Base-by-base conservation (phyloP, 768 basidiomycete genomes). In the Chalciporus sphaerocephalus region DNA sequence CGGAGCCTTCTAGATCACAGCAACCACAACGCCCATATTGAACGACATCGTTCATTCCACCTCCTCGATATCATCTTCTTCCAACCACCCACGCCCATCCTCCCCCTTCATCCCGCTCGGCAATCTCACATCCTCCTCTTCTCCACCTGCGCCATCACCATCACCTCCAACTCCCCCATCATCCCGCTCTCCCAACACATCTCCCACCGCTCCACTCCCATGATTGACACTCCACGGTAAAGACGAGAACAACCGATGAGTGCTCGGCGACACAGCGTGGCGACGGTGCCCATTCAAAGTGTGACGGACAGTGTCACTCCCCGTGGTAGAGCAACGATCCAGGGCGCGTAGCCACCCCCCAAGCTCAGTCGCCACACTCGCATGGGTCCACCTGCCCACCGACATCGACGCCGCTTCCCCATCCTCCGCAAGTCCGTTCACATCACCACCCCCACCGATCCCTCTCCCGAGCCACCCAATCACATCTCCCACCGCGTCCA, bases 61-160 rank as follows among this genome's bases (percentile, higher is more conserved):
- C 20, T 79, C 74, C 52, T 80, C 78, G 41, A 83, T 83, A 54
- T 81, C 80, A 53, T 83, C 80, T 17, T 64, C 69, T 34, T 80
- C 79, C 53, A 80, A 53, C 79, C 80, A 81, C 16, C 76, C 75
- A 40, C 51, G 64, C 3, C 58, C 61, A n/a, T 62, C 67, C 13
- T 67, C 66, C 25, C 50, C 53, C 17, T 54, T 60, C 18, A 55
- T 46, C 36, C 54, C 54, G 33, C 63, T 47, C 1, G 60, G 55
- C 36, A 60, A 54, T 15, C 60, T 66, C 24, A 62, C 62, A 32
- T 58, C 61, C 13, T 69, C 68, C 15, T 56, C 60, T 11, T 69
- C 72, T 40, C 50, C 57, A 22, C 57, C 65, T 4, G 59, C 64
- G 18, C 32, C 42, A 1, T 6, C 35, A 12, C 20, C 20, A 33